A percentile compares a stretch with the other conserved stretches of the same genome.
phyloP scores from a whole-genome alignment of 306 rosid genomes.

The Corylus americana region DNA sequence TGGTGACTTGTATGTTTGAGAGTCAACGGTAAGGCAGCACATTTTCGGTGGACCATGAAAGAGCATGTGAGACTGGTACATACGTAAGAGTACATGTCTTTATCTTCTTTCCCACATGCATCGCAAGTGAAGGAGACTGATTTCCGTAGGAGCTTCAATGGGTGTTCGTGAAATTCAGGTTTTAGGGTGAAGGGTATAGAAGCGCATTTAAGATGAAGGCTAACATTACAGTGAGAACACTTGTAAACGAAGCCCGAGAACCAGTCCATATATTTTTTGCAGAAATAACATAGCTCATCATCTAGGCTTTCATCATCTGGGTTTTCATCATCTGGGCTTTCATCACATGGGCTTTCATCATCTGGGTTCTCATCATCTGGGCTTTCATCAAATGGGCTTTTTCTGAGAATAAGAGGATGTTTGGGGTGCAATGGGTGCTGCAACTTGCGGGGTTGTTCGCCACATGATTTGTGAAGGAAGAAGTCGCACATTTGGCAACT shows the following conservation, averaged over 20 bases:
- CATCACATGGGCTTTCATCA: no score
- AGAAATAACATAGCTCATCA: background rate
- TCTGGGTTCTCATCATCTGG: no score
- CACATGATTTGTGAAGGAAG: background rate
- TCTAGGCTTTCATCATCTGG: no score
- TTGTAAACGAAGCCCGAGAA: background rate
- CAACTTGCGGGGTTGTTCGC: background rate
- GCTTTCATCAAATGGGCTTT: no score
- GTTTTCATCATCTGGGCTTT: no score
- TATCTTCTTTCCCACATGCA: background rate
- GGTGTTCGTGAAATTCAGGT: background rate
- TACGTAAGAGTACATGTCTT: fast-evolving
- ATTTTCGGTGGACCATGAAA: fast-evolving
- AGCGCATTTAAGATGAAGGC: background rate
- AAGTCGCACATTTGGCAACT: background rate
- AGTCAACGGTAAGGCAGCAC: fast-evolving
- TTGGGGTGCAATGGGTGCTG: background rate
- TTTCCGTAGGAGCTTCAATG: background rate
- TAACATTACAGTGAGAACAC: background rate
- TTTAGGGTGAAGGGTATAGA: background rate
- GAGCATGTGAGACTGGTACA: fast-evolving
- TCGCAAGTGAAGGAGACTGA: background rate
- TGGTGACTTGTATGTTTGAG: background rate
- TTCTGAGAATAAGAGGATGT: background rate
- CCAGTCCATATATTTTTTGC: no score